These are phyloP conservation scores for Haplosporangium sp. DNA, from an alignment of 371 early-diverging fungal species.

Conservation along the genomic window DNA sequence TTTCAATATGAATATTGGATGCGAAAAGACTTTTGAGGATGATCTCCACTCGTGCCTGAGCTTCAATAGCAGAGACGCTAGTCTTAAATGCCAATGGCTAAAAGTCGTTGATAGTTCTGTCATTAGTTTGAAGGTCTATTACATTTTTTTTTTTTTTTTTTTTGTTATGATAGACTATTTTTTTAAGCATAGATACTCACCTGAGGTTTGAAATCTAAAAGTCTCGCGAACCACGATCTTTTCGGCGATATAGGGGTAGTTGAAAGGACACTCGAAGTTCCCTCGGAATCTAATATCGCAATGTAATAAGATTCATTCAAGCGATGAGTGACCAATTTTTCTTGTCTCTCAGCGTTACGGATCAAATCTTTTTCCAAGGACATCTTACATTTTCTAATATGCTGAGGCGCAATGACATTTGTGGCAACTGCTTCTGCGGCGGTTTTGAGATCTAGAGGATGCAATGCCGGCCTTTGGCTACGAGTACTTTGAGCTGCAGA, in stretches of 20 bases:
- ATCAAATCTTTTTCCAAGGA: background rate
- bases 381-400: constrained; percentile 39
- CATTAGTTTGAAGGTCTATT: no score
- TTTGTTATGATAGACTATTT: no score
- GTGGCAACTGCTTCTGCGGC: constrained; percentile 23
- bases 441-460: constrained; percentile 38
- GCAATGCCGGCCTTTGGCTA: constrained; percentile 20
- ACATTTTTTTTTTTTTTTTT: no score
- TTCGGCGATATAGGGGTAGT: constrained; percentile 24
- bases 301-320: background rate
- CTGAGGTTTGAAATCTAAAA: constrained; percentile 55
- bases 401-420: constrained; percentile 27
- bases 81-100: constrained; percentile 44
- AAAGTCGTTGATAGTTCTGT: no score
- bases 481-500: background rate
- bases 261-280: constrained; percentile 11
- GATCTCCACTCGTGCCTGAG: constrained; percentile 45
- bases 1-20: constrained; percentile 28
- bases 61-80: constrained; percentile 29
- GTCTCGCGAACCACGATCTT: constrained; percentile 48
- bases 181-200: constrained; percentile 2
- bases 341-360: background rate
- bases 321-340: background rate
- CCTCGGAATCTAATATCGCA: constrained; percentile 30
- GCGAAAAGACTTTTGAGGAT: constrained; percentile 29